phyloP scores from a whole-genome alignment of 2,329 filamentous ascomycete genomes.

The Aureobasidium mangrovei region DNA sequence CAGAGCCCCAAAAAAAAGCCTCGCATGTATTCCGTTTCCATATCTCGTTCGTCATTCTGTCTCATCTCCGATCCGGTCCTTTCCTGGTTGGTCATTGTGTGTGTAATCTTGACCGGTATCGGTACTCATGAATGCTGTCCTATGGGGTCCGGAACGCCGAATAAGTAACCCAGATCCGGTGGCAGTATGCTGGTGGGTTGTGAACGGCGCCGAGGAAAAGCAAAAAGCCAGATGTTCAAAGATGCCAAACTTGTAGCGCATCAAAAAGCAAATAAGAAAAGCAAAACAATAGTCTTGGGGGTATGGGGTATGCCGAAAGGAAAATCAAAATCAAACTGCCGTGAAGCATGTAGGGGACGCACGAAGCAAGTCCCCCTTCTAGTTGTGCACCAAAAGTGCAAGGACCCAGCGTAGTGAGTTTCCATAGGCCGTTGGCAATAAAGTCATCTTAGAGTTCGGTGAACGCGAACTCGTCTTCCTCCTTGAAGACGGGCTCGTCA shows the following conservation, averaged over 20 bases:
- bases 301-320: slow-evolving; percentile 8
- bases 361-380: not conserved
- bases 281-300: slow-evolving; percentile 8
- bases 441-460: not conserved
- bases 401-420: not conserved
- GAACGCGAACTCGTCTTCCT: slow-evolving; percentile 74
- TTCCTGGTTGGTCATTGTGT: slow-evolving; percentile 2
- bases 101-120: slow-evolving; percentile 2
- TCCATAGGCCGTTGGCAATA: not conserved
- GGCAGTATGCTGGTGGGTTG: slow-evolving; percentile 1
- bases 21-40: slow-evolving; percentile 8
- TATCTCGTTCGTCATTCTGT: slow-evolving; percentile 2
- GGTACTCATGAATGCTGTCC: slow-evolving; percentile 5
- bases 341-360: slow-evolving; percentile 8
- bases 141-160: slow-evolving; percentile 4
- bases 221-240: not conserved
- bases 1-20: not conserved
- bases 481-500: slow-evolving; percentile 61
- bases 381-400: not conserved
- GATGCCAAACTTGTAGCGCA: not conserved
- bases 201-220: slow-evolving; percentile 6
- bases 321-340: slow-evolving; percentile 10
- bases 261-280: not conserved
- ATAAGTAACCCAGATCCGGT: slow-evolving; percentile 3
- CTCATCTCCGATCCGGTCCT: not conserved